Percentiles rank a stretch among this genome's conserved stretches.
These are phyloP conservation scores for Chaetoceros tenuissimus DNA, from an alignment of 108 stramenopile species.

Conservation along the genomic window DNA sequence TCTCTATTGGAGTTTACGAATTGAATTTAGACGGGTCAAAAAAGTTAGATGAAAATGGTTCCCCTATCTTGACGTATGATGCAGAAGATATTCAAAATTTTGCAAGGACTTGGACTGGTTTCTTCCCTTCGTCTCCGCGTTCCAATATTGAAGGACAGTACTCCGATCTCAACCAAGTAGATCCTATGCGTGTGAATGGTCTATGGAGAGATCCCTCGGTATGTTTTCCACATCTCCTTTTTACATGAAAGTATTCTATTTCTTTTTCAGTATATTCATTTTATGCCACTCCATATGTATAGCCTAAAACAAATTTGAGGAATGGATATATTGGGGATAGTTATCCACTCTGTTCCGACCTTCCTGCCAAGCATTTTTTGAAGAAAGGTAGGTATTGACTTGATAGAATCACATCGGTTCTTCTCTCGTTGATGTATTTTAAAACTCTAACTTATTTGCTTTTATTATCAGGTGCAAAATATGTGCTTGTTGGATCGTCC, in stretches of 20 bases:
- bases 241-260: too few relatives aligned
- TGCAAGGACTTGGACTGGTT: conserved; percentile 44
- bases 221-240: too few relatives aligned
- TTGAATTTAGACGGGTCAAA: conserved; percentile 38
- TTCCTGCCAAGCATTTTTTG: conserved; percentile 47
- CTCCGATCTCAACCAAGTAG: conserved; percentile 18
- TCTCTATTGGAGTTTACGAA: conserved; percentile 32
- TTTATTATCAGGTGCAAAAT: conserved; percentile 45
- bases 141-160: conserved; percentile 25
- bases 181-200: conserved; percentile 52
- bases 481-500: conserved; percentile 34
- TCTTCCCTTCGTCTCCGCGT: conserved; percentile 9
- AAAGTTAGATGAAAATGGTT: conserved; percentile 10
- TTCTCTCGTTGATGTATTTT: not conserved
- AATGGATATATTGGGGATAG: conserved; percentile 62
- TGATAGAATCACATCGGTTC: conserved; percentile 21
- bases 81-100: conserved; percentile 38
- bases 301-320: conserved; percentile 51
- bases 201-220: conserved; percentile 38
- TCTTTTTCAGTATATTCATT: too few relatives aligned
- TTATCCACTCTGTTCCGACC: conserved; percentile 31
- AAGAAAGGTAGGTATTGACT: conserved; percentile 33
- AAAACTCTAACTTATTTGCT: conserved; percentile 1
- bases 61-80: conserved; percentile 18
- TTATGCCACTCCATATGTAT: conserved; percentile 25